These are phyloP conservation scores for Paraconiothyrium brasiliense DNA, from an alignment of 2,329 filamentous ascomycete species.

Conservation along the genomic window DNA sequence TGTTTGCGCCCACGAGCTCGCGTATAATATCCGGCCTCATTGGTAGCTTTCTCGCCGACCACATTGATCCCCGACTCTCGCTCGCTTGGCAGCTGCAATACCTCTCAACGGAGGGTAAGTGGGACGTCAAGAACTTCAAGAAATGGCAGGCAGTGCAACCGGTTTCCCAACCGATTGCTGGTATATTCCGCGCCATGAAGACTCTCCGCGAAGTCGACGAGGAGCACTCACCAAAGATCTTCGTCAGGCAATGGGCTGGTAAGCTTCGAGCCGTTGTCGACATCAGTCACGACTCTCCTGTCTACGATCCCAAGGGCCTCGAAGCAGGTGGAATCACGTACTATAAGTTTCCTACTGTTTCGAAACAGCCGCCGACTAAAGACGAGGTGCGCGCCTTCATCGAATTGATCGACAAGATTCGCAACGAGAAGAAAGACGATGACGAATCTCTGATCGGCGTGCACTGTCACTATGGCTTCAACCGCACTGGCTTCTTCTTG, in stretches of 20 bases:
- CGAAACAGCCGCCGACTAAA: conserved; percentile 80
- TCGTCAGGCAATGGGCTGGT: conserved; percentile 73
- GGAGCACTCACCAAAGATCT: conserved; percentile 76
- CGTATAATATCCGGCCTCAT: conserved; percentile 82
- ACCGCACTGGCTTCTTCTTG: conserved; percentile 90
- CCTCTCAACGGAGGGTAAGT: conserved; percentile 89
- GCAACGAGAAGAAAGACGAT: conserved; percentile 50
- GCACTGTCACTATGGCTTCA: conserved; percentile 97
- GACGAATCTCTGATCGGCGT: conserved; percentile 71
- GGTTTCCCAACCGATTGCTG: conserved; percentile 80
- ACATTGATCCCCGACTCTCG: conserved; percentile 80
- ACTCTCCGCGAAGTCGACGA: conserved; percentile 91
- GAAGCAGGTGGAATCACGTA: conserved; percentile 57
- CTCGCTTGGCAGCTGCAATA: conserved; percentile 92
- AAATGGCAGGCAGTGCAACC: conserved; percentile 87
- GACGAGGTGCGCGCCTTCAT: conserved; percentile 70
- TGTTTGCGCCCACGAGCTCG: conserved; percentile 80
- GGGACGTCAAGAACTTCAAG: conserved; percentile 94
- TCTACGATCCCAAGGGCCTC: conserved; percentile 76
- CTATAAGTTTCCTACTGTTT: conserved; percentile 90
- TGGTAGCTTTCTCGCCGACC: conserved; percentile 78
- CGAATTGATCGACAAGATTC: conserved; percentile 62
- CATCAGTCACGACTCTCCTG: conserved; percentile 88
- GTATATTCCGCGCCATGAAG: conserved; percentile 88
- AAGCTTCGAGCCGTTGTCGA: conserved; percentile 82